A percentile compares a stretch with the other conserved stretches of the same genome.
phyloP scores from a whole-genome alignment of 495 filamentous ascomycete genomes.

The Neurospora sp. region DNA sequence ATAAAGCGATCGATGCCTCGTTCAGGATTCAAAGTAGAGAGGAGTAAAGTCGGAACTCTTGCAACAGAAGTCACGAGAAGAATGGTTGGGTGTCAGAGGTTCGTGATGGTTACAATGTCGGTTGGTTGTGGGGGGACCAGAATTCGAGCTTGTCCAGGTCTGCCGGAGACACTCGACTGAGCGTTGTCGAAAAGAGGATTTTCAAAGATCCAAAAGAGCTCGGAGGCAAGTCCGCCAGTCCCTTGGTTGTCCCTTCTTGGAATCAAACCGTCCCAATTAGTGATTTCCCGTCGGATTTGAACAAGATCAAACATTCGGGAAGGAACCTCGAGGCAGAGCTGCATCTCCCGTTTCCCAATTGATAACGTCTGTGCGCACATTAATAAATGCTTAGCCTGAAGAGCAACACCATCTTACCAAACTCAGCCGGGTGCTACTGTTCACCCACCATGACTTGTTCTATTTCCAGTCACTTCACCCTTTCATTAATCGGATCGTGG shows the following conservation, averaged over 20 bases:
- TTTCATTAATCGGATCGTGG: not conserved
- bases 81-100: not conserved
- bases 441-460: not conserved
- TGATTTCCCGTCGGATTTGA: not conserved
- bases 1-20: not conserved
- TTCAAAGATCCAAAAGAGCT: not conserved
- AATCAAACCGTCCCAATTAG: not conserved
- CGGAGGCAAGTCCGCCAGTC: not conserved
- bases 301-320: not conserved
- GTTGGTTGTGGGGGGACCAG: not conserved
- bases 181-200: not conserved
- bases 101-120: not conserved
- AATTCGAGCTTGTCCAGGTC: not conserved
- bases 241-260: not conserved
- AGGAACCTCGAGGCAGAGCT: not conserved
- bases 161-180: not conserved
- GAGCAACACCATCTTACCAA: not conserved
- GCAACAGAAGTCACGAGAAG: not conserved
- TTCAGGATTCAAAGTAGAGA: not conserved
- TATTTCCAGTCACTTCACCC: not conserved
- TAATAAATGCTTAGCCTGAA: not conserved
- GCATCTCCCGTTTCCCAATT: not conserved
- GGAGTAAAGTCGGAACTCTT: not conserved
- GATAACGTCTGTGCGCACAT: not conserved
- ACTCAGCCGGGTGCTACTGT: not conserved